Conservation (phyloP, 306 rosid genomes). For the Medicago arabica region DNA sequence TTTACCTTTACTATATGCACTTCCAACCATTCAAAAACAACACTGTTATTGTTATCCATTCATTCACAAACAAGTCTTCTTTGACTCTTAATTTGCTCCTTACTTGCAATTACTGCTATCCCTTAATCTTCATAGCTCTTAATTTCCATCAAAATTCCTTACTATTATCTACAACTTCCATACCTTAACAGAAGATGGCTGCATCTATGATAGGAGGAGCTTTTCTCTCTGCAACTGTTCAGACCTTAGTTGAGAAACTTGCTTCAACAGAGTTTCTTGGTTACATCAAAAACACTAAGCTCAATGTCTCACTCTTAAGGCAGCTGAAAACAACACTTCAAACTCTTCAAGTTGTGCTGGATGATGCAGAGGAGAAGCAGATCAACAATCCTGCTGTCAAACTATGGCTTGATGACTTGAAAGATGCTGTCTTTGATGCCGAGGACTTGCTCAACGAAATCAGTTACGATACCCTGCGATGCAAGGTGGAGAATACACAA, state of each 20-base stretch:
- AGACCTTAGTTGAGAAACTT: not conserved
- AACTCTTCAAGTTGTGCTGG: not conserved
- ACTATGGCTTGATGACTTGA: conserved; percentile 6
- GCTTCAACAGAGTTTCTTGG: conserved; percentile 8
- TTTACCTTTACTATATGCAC: no score
- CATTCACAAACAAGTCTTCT: no score
- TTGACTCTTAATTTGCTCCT: no score
- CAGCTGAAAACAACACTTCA: not conserved
- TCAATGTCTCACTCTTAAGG: not conserved
- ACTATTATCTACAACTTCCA: not conserved
- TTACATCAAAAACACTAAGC: not conserved
- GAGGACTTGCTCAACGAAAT: not conserved
- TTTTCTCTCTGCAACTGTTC: conserved; percentile 19
- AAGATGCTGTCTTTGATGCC: conserved; percentile 15
- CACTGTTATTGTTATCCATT: no score
- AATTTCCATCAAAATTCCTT: not conserved
- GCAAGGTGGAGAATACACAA: conserved; percentile 6
- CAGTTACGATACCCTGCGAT: not conserved
- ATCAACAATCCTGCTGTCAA: conserved; percentile 1
- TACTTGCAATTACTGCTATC: not conserved
- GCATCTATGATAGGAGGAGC: conserved; percentile 15
- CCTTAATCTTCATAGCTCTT: not conserved
- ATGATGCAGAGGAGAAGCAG: conserved; percentile 24
- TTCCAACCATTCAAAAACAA: no score
- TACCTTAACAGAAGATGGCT: no score